phyloP scores from a whole-genome alignment of 306 rosid species.

The Gynostemma pentaphyllum region DNA sequence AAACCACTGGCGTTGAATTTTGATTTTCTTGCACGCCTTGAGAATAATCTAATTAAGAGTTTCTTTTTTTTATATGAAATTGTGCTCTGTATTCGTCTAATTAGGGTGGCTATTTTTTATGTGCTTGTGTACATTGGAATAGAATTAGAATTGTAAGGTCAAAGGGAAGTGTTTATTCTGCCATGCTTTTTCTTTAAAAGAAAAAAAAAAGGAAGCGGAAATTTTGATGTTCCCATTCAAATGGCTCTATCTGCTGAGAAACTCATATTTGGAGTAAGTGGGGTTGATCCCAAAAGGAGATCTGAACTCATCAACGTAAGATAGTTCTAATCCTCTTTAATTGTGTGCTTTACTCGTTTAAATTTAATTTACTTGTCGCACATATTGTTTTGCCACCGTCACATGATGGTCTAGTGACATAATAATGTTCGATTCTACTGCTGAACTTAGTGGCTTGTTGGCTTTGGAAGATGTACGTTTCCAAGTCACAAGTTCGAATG shows the following conservation, averaged over 20 bases:
- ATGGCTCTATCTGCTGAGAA: constrained; percentile 90
- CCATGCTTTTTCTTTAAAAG: too few species aligned
- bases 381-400: neutral
- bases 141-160: too few species aligned
- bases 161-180: too few species aligned
- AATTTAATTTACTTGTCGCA: neutral
- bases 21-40: neutral
- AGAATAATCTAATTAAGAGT: neutral
- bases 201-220: neutral
- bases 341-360: neutral
- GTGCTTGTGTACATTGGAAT: neutral
- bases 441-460: too few species aligned
- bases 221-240: constrained; percentile 62
- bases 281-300: constrained; percentile 71
- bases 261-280: constrained; percentile 64
- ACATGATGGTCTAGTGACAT: too few species aligned
- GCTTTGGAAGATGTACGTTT: too few species aligned
- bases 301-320: constrained; percentile 66
- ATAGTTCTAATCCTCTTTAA: neutral
- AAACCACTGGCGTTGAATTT: too few species aligned
- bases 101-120: neutral
- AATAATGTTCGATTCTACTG: too few species aligned
- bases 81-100: neutral
- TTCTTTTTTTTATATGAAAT: neutral
- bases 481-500: too few species aligned